These are phyloP conservation scores for Gillenia trifoliata DNA, from an alignment of 306 rosid genomes.

Conservation along the genomic window DNA sequence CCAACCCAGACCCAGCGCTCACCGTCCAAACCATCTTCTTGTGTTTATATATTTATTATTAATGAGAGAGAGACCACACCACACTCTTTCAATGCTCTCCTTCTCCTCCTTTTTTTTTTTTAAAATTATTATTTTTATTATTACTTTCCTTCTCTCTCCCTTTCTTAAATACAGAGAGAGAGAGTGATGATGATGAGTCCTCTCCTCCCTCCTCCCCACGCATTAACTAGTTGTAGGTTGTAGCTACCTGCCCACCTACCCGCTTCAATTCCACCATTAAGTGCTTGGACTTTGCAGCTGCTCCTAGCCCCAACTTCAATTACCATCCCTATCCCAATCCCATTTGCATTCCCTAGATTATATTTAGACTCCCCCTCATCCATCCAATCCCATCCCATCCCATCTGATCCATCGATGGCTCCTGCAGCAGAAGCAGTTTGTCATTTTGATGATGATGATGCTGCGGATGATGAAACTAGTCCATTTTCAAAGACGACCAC, in stretches of 20 bases:
- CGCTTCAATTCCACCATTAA: not conserved
- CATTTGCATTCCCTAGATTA: not conserved
- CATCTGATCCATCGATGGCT: constrained; percentile 1
- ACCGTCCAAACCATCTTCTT: not conserved
- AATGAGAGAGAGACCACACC: not conserved
- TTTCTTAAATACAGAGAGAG: not conserved
- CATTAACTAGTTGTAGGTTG: not conserved
- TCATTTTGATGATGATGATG: not conserved
- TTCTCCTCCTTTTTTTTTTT: not conserved
- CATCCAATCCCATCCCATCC: no score
- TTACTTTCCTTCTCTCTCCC: not conserved
- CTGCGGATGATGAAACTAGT: not conserved
- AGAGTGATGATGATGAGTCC: no score
- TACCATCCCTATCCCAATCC: no score
- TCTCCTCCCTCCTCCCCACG: not conserved
- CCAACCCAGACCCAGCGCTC: not conserved
- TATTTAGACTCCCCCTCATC: not conserved
- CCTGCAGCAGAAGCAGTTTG: not conserved
- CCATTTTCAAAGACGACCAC: not conserved
- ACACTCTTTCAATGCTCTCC: not conserved
- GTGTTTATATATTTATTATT: not conserved
- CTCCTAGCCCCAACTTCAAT: not conserved
- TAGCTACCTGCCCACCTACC: not conserved
- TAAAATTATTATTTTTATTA: no score
- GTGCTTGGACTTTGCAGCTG: not conserved